Base-by-base conservation (phyloP, 306 rosid genomes). In the Vigna nakashimae region DNA sequence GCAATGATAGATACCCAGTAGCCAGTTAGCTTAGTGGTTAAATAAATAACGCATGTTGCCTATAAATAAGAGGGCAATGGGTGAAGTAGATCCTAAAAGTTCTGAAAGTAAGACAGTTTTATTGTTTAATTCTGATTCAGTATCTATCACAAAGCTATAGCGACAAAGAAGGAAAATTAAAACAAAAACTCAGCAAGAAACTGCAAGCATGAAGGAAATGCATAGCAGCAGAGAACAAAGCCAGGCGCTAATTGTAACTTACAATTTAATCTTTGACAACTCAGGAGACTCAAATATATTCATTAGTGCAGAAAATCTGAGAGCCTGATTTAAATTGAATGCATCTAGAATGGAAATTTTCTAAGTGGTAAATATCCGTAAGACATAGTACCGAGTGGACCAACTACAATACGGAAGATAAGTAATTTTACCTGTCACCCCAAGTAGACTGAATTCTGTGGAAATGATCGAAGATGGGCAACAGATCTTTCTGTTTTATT, bases 381-480 rank as follows among this genome's bases (percentile, higher is more conserved):
- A 72, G 70, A 57, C 66, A 9, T 65, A 32, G 36, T 42, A 42
- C 28, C 63, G 40, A 65, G 48, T 68, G 49, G 58, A 56, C 50
- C 58, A 73, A 58, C 65, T 36, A 51, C 13, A 2, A 73, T 62
- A 57, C 45, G 53, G 53, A 9, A 75, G 82, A 49, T 24, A 65
- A 75, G 30, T 46, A 58, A 76, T 12, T 72, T 74, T 88, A 92
- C 99, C 99, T 91, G 87, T 86, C 91, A 82, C 77, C 78, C 96
- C 96, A 91, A 58, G 84, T 72, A 67, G 96, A 78, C 69, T 86
- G 95, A 77, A 83, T 82, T 34, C 91, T 83, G 59, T 67, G 90
- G 77, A 92, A 91, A 86, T 90, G 89, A 73, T 93, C 84, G 68
- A 87, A 89, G 85, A 91, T 87, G 43, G 99, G 99, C 66, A 93